These are phyloP conservation scores for Chaetoscypha palmicola DNA, from an alignment of 2,329 filamentous ascomycete genomes.

Conservation along the genomic window DNA sequence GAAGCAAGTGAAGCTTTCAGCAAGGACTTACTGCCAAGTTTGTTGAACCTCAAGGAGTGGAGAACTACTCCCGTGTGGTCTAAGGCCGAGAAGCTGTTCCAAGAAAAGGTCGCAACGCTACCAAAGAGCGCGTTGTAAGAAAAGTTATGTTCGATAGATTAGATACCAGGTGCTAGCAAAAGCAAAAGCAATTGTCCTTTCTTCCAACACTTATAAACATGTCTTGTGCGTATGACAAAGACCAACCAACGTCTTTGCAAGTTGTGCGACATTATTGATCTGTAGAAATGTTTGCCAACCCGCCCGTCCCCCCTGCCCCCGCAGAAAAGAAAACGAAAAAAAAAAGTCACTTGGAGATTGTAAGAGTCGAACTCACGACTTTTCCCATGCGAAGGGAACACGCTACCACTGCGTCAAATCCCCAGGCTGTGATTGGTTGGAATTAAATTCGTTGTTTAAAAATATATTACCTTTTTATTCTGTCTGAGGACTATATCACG, in stretches of 20 bases:
- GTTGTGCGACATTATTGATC: not conserved
- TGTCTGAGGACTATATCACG: too few relatives aligned
- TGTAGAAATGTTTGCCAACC: too few relatives aligned
- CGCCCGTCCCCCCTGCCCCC: too few relatives aligned
- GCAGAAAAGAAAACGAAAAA: too few relatives aligned
- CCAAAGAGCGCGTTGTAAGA: constrained; percentile 33
- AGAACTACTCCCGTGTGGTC: constrained; percentile 71
- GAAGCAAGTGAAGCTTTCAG: constrained; percentile 86
- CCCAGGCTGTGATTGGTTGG: too few relatives aligned
- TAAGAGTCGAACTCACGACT: not conserved
- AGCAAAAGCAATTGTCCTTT: constrained; percentile 3
- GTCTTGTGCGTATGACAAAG: too few relatives aligned
- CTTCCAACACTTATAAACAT: too few relatives aligned
- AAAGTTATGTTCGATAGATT: not conserved
- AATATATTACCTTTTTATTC: too few relatives aligned
- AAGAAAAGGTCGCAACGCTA: constrained; percentile 69
- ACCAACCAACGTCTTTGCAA: not conserved
- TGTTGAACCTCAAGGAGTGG: constrained; percentile 72
- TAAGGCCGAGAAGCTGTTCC: constrained; percentile 75
- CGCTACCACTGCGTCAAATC: not conserved
- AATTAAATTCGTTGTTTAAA: too few relatives aligned
- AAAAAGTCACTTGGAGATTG: not conserved
- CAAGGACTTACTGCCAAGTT: constrained; percentile 65
- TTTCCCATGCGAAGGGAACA: not conserved
- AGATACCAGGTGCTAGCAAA: constrained; percentile 1